Percentiles rank a stretch among this genome's conserved stretches.
These are phyloP conservation scores for Lodderomyces margitis DNA, from an alignment of 1,139 yeast species.

Conservation along the genomic window DNA sequence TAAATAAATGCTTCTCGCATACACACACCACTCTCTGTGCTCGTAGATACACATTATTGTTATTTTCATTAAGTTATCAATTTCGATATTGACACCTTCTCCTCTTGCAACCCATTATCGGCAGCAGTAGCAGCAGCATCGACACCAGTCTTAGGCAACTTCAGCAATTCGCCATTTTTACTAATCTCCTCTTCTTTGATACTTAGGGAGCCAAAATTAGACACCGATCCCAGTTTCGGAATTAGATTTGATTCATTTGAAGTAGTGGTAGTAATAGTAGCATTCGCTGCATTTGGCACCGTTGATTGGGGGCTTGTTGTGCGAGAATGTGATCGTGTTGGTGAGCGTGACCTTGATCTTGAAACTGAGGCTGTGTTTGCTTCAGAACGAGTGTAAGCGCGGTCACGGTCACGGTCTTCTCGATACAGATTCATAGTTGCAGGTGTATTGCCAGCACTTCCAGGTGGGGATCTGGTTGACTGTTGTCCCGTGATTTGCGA, in stretches of 20 bases:
- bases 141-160: not conserved
- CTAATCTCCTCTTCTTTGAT: constrained; percentile 6
- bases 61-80: constrained; percentile 10
- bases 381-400: not conserved
- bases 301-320: not conserved
- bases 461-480: too few relatives aligned
- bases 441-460: too few relatives aligned
- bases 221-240: constrained; percentile 6
- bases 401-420: not conserved
- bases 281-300: not conserved
- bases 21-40: too few relatives aligned
- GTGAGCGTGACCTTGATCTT: not conserved
- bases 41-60: too few relatives aligned
- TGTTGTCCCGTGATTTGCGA: constrained; percentile 7
- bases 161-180: not conserved
- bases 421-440: not conserved
- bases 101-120: constrained; percentile 9
- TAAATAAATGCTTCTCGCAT: too few relatives aligned
- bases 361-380: not conserved
- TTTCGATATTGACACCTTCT: constrained; percentile 16
- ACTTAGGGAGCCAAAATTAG: constrained; percentile 9
- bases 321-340: not conserved
- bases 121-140: not conserved
- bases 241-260: not conserved
- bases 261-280: not conserved